Conservation (phyloP, 345 rosid species). For the Syzygium oleosum region DNA sequence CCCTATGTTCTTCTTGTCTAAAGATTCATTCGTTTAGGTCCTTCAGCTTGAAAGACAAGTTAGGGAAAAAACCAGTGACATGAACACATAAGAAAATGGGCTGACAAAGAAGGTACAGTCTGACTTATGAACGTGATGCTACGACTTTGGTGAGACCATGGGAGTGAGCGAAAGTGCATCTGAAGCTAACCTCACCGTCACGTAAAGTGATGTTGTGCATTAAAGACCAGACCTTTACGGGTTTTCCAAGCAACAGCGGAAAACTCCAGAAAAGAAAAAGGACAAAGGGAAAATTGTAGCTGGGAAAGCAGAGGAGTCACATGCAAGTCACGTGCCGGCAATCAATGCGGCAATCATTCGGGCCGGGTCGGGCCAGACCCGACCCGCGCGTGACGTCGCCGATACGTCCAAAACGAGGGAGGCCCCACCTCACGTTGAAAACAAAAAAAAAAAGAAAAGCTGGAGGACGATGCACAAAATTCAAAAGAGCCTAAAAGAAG, state of each 20-base stretch:
- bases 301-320: neutral
- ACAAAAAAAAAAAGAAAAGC: neutral
- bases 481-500: neutral
- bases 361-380: neutral
- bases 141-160: neutral
- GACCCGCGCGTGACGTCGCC: neutral
- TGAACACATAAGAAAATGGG: too few relatives aligned
- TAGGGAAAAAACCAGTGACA: neutral
- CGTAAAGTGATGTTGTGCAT: neutral
- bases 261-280: neutral
- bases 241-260: neutral
- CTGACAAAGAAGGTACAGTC: too few relatives aligned
- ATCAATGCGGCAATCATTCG: conserved; percentile 4
- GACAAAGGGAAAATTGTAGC: neutral
- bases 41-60: neutral
- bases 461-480: neutral
- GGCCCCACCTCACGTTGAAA: neutral
- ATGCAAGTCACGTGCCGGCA: conserved; percentile 1
- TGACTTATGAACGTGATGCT: too few relatives aligned
- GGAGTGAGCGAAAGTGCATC: neutral
- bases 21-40: neutral
- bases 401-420: neutral
- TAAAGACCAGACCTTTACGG: neutral
- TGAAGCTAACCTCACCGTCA: neutral
- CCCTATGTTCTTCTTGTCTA: neutral